phyloP scores from a whole-genome alignment of 2,329 filamentous ascomycete species.

The Cladophialophora immunda region DNA sequence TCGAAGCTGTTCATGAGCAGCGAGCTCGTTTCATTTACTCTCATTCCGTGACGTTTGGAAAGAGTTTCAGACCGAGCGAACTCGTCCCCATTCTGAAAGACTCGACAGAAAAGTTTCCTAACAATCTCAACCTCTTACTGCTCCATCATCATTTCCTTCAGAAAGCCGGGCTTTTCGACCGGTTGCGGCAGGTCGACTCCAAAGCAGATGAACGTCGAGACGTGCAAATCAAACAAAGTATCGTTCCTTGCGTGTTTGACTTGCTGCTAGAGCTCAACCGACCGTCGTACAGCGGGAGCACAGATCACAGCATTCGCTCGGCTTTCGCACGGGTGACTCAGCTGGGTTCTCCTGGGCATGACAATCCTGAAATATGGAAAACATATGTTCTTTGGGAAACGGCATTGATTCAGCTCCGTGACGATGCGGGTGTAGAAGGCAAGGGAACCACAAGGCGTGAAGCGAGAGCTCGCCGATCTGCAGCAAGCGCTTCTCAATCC shows the following conservation, averaged over 20 bases:
- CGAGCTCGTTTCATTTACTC: conserved; percentile 65
- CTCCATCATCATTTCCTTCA: conserved; percentile 78
- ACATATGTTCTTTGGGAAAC: conserved; percentile 62
- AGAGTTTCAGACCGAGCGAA: conserved; percentile 70
- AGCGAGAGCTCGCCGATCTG: conserved; percentile 36
- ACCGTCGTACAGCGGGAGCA: conserved; percentile 54
- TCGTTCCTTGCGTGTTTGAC: conserved; percentile 56
- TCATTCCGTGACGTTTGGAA: conserved; percentile 68
- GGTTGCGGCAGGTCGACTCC: conserved; percentile 69
- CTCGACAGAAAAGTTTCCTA: conserved; percentile 72
- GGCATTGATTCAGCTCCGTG: conserved; percentile 36
- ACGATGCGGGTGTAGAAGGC: background rate
- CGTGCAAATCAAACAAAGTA: conserved; percentile 38
- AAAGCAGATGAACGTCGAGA: conserved; percentile 29
- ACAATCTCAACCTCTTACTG: conserved; percentile 78
- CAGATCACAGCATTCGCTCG: conserved; percentile 62
- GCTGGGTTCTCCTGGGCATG: conserved; percentile 41
- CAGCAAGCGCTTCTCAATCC: conserved; percentile 55
- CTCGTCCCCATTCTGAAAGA: conserved; percentile 69
- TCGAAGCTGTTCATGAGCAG: conserved; percentile 29
- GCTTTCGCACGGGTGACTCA: conserved; percentile 62
- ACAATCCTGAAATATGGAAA: conserved; percentile 60
- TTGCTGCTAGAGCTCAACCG: conserved; percentile 64
- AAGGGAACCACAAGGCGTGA: background rate
- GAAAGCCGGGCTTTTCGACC: conserved; percentile 76